These are phyloP conservation scores for Aegilops longissima DNA, from an alignment of 176 grass and related monocot species.

Conservation along the genomic window DNA sequence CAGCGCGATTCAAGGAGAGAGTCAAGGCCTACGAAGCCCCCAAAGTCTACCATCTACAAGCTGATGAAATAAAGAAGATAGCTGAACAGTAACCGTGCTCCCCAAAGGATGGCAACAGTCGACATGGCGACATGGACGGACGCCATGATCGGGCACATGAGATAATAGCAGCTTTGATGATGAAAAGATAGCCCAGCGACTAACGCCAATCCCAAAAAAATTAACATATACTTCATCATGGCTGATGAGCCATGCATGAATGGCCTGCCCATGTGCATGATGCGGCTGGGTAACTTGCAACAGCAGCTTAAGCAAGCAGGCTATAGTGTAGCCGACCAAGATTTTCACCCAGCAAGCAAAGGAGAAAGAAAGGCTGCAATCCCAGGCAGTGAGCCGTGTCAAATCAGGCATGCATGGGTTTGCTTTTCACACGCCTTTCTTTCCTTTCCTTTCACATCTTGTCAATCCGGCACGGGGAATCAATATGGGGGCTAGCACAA, in stretches of 20 bases:
- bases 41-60: not conserved
- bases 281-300: not conserved
- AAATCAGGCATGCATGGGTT: slow-evolving; percentile 27
- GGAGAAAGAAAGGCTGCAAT: slow-evolving; percentile 4
- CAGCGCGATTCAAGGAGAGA: not conserved
- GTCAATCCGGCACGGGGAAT: slow-evolving; percentile 59
- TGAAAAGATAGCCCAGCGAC: slow-evolving; percentile 43
- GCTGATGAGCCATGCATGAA: not conserved
- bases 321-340: slow-evolving; percentile 7
- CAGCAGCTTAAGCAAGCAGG: not conserved
- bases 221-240: not conserved
- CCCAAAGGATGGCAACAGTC: slow-evolving; percentile 28
- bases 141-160: slow-evolving; percentile 45
- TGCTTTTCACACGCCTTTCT: slow-evolving; percentile 49
- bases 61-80: slow-evolving; percentile 37
- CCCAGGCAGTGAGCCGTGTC: slow-evolving; percentile 3
- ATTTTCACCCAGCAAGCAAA: slow-evolving; percentile 12
- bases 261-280: slow-evolving; percentile 13
- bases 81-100: slow-evolving; percentile 28
- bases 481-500: slow-evolving; percentile 45
- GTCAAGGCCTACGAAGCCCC: not conserved
- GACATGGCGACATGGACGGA: slow-evolving; percentile 41
- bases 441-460: slow-evolving; percentile 74
- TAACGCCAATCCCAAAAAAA: slow-evolving; percentile 3
- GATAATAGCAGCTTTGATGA: slow-evolving; percentile 58